Evolutionary conservation across 2,329 filamentous ascomycete genomes (phyloP).

Genomic region (Rhynchosporium agropyri): DNA sequence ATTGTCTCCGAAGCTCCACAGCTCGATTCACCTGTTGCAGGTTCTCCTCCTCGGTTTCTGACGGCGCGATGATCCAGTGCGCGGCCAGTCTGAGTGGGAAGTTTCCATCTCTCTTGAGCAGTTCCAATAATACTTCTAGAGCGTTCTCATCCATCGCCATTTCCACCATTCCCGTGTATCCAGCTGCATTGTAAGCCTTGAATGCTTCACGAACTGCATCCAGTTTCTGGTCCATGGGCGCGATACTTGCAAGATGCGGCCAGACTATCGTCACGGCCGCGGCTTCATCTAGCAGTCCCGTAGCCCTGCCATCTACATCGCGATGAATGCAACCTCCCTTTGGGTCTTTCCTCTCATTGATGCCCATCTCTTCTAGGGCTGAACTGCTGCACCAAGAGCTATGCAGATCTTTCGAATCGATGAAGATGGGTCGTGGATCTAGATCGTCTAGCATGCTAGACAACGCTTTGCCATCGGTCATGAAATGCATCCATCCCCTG

Average conservation of each 20-base stretch:
- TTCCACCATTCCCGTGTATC: constrained; percentile 58
- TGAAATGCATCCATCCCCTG: constrained; percentile 58
- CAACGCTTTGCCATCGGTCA: constrained; percentile 54
- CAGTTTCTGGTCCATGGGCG: constrained; percentile 52
- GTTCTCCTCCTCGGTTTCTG: constrained; percentile 53
- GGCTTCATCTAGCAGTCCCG: constrained; percentile 56
- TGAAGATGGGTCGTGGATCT: constrained; percentile 54
- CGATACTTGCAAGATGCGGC: constrained; percentile 54
- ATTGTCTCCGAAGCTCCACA: not conserved
- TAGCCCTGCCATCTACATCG: constrained; percentile 50
- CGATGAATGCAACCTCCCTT: constrained; percentile 54
- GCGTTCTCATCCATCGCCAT: constrained; percentile 62
- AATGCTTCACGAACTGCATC: constrained; percentile 51
- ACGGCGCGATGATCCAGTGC: constrained; percentile 57
- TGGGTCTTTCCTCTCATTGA: constrained; percentile 34
- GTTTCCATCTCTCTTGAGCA: constrained; percentile 42
- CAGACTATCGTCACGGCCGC: constrained; percentile 57
- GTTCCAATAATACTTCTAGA: constrained; percentile 53
- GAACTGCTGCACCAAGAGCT: constrained; percentile 58
- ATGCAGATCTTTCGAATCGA: constrained; percentile 60
- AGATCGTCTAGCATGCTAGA: constrained; percentile 55
- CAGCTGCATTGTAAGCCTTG: constrained; percentile 51
- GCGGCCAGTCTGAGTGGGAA: constrained; percentile 53
- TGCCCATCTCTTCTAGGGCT: constrained; percentile 53
- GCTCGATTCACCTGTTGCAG: constrained; percentile 41